Evolutionary conservation across 2,329 filamentous ascomycete genomes (phyloP), one percentile per base, ranked within the genome.

Genomic region (Fusarium sp.): DNA sequence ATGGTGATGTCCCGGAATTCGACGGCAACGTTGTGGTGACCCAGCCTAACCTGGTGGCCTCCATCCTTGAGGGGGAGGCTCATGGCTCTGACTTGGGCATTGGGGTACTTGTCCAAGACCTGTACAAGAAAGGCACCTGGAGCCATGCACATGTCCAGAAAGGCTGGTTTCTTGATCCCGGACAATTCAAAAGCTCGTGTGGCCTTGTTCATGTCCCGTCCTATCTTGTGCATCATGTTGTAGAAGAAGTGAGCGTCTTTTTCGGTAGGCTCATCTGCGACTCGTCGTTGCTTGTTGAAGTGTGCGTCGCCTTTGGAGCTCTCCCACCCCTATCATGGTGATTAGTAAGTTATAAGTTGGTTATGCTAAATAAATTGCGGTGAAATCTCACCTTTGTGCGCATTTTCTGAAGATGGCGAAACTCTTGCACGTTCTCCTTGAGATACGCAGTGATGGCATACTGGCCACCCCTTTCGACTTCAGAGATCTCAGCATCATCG

Each of bases 141-240:
- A 0, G 89, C 89, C 81, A 88, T 86, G 77, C 89, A 89, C 69
- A 89, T 82, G 71, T 91, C 88, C 1, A 91, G 84, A 22, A 90
- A 81, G 10, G 52, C 56, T 5, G 59, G 63, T 2, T 57, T 29
- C 6, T 18, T 22, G n/a, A 48, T 7, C 13, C 33, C 3, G 6
- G 3, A 22, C 16, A 83, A 67, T 13, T 56, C 67, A n/a, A 87
- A 79, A 16, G 80, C 82, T 3, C 67, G 62, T 1, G 82, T 85
- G 0, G 63, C 61, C 0, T 39, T 10, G 9, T 89, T 73, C 24
- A 90, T 76, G 58, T 88, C 83, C 3, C 78, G 18, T 2, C 78
- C 86, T 39, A 89, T 86, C 1, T 67, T 60, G 45, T 77, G 72
- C 86, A 88, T 88, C 78, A 88, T 78, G 0, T 66, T 62, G 73